Conservation (phyloP, 2,329 filamentous ascomycete genomes). For the Sporothrix pallida region DNA sequence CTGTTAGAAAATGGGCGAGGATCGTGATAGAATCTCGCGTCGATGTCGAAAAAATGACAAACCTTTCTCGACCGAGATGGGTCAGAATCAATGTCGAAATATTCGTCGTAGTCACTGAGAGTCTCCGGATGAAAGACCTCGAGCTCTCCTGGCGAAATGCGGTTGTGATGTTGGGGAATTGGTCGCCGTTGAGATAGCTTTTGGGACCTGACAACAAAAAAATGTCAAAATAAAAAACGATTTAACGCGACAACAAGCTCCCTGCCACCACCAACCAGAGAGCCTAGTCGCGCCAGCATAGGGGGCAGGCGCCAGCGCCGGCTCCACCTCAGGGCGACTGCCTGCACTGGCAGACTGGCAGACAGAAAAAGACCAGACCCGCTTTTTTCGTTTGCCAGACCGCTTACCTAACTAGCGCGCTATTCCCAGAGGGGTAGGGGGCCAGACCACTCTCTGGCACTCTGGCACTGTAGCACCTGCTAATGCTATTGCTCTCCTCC, state of each 20-base stretch:
- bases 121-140: not conserved
- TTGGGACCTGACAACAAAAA: conserved; percentile 26
- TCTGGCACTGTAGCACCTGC: not conserved
- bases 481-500: not conserved
- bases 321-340: conserved; percentile 10
- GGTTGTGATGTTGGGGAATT: conserved; percentile 15
- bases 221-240: conserved; percentile 30
- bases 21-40: not conserved
- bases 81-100: not conserved
- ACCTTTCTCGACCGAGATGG: not conserved
- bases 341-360: not conserved
- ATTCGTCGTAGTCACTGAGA: not conserved
- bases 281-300: conserved; percentile 9
- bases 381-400: conserved; percentile 17
- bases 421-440: conserved; percentile 4
- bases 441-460: not conserved
- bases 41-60: not conserved
- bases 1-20: not conserved
- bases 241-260: conserved; percentile 33
- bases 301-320: conserved; percentile 20
- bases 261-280: conserved; percentile 27
- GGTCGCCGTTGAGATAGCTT: conserved; percentile 31
- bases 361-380: not conserved
- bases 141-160: conserved; percentile 9
- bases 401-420: conserved; percentile 22